Evolutionary conservation across 2,329 filamentous ascomycete species (phyloP), one percentile per base, ranked within the genome.

Genomic region (Emydomyces testavorans): DNA sequence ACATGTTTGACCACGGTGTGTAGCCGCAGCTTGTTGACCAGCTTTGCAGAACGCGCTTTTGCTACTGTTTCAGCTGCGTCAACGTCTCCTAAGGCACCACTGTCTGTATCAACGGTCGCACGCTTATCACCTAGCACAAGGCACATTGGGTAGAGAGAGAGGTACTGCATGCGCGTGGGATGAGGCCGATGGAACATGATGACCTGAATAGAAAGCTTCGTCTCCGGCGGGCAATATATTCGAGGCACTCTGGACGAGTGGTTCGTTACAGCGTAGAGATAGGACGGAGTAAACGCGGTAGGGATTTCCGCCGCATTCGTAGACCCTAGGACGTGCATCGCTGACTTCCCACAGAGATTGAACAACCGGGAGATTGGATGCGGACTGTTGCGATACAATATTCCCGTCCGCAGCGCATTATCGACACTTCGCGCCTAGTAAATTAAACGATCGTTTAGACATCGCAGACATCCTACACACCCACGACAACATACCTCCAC

Each of bases 151-250:
- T 80, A 78, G 16, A 95, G 72, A 1, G 92, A 98, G 57, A 96
- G 83, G 65, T 96, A 98, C 65, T 98, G 90, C 92, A 98, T 96
- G 48, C 81, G 78, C 26, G 76, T 80, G 0, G 92, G 90, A 49
- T 83, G 77, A 0, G 92, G 92, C 39, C 89, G 76, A 58, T 94
- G 81, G 65, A 93, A 98, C 49, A 93, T 74, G 50, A 96, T 84
- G 37, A 95, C 77, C 62, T 98, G 92, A 38, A 94, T 78, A 38
- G 81, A 86, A 16, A 83, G 73, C 4, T 79, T 79, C 52, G 77
- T 76, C 40, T 80, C 75, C 50, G 65, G 55, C 1, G 76, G 73
- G 54, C 85, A 93, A 49, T 78, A 79, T 51, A 98, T 80, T 31
- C 74, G 75, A 1, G 90, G 90, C n/a, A 80, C 70, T 52, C 68